Percentiles rank a stretch among this genome's conserved stretches.
Evolutionary conservation across 805 yeast genomes (phyloP).

Genomic region (Metschnikowia hibisci): DNA sequence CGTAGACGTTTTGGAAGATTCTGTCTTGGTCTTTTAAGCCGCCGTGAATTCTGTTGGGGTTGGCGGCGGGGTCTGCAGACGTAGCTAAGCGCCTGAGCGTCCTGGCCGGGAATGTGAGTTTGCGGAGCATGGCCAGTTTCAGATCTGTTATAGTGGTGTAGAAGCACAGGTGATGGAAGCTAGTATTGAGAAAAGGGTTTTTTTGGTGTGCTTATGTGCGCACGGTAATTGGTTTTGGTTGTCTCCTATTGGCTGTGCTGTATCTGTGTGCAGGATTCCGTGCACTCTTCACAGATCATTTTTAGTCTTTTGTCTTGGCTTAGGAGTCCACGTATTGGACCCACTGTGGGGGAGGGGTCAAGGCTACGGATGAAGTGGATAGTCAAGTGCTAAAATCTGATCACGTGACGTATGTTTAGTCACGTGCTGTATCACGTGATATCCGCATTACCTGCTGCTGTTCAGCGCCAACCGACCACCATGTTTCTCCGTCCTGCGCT

Average conservation of each 20-base stretch:
- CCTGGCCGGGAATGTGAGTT: conserved; percentile 25
- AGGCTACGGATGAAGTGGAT: too few relatives aligned
- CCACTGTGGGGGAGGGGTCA: background rate
- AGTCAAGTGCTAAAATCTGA: too few relatives aligned
- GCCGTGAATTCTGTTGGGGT: conserved; percentile 57
- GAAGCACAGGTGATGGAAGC: conserved; percentile 2
- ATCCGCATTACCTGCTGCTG: too few relatives aligned
- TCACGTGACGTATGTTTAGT: too few relatives aligned
- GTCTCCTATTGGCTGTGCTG: conserved; percentile 16
- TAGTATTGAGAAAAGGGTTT: conserved; percentile 5
- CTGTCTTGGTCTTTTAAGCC: conserved; percentile 81
- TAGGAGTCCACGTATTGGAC: background rate
- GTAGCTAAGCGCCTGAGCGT: conserved; percentile 40
- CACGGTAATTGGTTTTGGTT: conserved; percentile 16
- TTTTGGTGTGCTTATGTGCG: conserved; percentile 8
- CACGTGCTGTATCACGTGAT: too few relatives aligned
- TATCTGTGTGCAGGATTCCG: background rate
- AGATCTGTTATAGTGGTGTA: background rate
- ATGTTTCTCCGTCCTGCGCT: conserved; percentile 2
- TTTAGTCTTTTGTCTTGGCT: background rate
- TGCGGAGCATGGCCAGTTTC: conserved; percentile 32
- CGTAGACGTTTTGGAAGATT: conserved; percentile 80
- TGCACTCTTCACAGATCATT: background rate
- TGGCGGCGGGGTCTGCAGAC: conserved; percentile 44
- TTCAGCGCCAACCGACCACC: background rate